These are phyloP conservation scores for Phialophora expanda DNA, from an alignment of 2,329 filamentous ascomycete genomes.

Conservation along the genomic window DNA sequence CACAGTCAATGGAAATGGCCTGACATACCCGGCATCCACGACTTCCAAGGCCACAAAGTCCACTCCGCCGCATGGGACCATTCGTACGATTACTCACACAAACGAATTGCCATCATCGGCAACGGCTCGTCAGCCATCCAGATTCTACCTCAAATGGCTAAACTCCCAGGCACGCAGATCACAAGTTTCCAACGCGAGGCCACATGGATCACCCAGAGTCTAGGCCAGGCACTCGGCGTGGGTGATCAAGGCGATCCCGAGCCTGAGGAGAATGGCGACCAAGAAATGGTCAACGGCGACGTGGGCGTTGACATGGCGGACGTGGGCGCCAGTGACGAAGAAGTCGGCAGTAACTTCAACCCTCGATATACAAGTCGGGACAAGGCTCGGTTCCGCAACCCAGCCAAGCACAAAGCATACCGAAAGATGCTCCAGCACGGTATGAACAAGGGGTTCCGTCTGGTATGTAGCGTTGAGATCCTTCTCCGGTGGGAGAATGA, in stretches of 20 bases:
- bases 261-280: conserved; percentile 20
- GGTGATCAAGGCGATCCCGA: conserved; percentile 37
- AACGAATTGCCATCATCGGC: conserved; percentile 43
- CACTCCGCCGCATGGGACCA: conserved; percentile 43
- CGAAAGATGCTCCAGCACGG: conserved; percentile 44
- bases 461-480: conserved; percentile 16
- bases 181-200: conserved; percentile 44
- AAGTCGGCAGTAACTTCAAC: conserved; percentile 37
- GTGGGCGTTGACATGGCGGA: conserved; percentile 32
- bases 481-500: not conserved
- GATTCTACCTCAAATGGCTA: conserved; percentile 43
- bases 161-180: conserved; percentile 37
- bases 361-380: conserved; percentile 41
- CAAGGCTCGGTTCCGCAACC: conserved; percentile 41
- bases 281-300: conserved; percentile 29
- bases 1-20: conserved; percentile 42
- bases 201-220: conserved; percentile 44
- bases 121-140: conserved; percentile 48
- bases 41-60: conserved; percentile 40
- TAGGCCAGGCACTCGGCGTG: conserved; percentile 38
- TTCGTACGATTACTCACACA: conserved; percentile 38
- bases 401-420: conserved; percentile 44
- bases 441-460: conserved; percentile 35
- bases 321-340: conserved; percentile 21
- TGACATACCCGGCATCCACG: conserved; percentile 39